Evolutionary conservation across 2,329 filamentous ascomycete genomes (phyloP).

Genomic region (Trichoderma brevicompactum): DNA sequence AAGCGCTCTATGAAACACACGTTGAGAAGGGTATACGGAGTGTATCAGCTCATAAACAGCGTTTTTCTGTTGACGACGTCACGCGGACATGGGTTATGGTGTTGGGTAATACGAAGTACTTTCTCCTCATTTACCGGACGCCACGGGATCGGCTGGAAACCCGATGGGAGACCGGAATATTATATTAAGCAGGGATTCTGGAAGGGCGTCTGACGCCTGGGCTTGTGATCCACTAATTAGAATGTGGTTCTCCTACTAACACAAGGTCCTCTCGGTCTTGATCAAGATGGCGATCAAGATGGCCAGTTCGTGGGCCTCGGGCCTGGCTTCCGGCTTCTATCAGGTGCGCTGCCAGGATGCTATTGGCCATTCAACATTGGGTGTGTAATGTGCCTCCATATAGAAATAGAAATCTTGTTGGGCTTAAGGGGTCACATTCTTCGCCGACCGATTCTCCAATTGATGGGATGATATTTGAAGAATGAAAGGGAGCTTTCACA

Average conservation of each 20-base stretch:
- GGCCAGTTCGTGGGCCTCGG: not conserved
- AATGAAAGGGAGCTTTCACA: not conserved
- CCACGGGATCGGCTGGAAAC: slow-evolving; percentile 28
- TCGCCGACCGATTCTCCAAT: not conserved
- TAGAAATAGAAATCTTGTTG: no score
- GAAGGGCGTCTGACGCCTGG: slow-evolving; percentile 8
- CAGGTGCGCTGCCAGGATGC: not conserved
- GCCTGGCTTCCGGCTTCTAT: not conserved
- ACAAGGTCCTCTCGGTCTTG: not conserved
- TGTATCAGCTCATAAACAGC: slow-evolving; percentile 13
- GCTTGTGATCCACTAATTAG: slow-evolving; percentile 19
- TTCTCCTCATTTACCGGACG: slow-evolving; percentile 26
- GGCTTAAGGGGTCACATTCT: no score
- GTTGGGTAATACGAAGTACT: slow-evolving; percentile 18
- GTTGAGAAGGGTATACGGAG: not conserved
- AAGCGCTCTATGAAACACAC: not conserved
- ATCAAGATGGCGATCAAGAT: slow-evolving; percentile 5
- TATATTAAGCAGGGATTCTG: slow-evolving; percentile 13
- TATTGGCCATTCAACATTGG: no score
- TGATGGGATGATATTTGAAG: not conserved
- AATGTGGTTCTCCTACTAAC: not conserved
- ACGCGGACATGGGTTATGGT: slow-evolving; percentile 17
- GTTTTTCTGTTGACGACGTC: slow-evolving; percentile 20
- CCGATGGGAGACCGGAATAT: slow-evolving; percentile 16
- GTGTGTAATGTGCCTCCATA: no score